Conservation (phyloP, 2,329 filamentous ascomycete species). For the Sclerotinia sclerotiorum region DNA sequence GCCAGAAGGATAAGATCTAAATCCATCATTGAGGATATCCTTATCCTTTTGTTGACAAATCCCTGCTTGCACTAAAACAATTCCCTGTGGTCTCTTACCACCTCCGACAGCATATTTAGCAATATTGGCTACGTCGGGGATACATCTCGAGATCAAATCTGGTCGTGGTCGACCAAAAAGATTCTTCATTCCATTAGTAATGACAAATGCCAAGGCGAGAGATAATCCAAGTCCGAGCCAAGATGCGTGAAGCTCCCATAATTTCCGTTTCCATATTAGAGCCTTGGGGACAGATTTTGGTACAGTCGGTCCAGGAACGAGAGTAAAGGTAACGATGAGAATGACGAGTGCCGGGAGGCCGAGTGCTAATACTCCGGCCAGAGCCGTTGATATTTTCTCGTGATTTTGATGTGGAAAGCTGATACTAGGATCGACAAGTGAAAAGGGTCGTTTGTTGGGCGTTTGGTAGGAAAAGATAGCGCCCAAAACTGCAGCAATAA, state of each 20-base stretch:
- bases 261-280: slow-evolving; percentile 73
- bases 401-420: slow-evolving; percentile 68
- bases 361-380: slow-evolving; percentile 64
- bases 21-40: slow-evolving; percentile 70
- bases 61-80: slow-evolving; percentile 66
- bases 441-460: slow-evolving; percentile 71
- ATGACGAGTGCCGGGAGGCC: slow-evolving; percentile 67
- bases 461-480: slow-evolving; percentile 35
- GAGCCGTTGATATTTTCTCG: slow-evolving; percentile 69
- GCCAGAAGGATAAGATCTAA: slow-evolving; percentile 79
- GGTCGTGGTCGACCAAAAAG: slow-evolving; percentile 64
- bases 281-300: slow-evolving; percentile 60
- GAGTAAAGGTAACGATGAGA: slow-evolving; percentile 62
- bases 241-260: slow-evolving; percentile 88
- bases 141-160: slow-evolving; percentile 67
- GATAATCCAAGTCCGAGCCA: slow-evolving; percentile 79
- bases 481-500: slow-evolving; percentile 14
- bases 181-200: slow-evolving; percentile 84
- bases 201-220: slow-evolving; percentile 70
- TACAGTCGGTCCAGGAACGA: slow-evolving; percentile 72
- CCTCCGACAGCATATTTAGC: slow-evolving; percentile 62
- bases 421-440: slow-evolving; percentile 71
- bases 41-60: slow-evolving; percentile 72
- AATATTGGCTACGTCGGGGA: slow-evolving; percentile 69
- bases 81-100: slow-evolving; percentile 48